Evolutionary conservation across 2,329 filamentous ascomycete genomes (phyloP).

Genomic region (Colletotrichum tropicicola): DNA sequence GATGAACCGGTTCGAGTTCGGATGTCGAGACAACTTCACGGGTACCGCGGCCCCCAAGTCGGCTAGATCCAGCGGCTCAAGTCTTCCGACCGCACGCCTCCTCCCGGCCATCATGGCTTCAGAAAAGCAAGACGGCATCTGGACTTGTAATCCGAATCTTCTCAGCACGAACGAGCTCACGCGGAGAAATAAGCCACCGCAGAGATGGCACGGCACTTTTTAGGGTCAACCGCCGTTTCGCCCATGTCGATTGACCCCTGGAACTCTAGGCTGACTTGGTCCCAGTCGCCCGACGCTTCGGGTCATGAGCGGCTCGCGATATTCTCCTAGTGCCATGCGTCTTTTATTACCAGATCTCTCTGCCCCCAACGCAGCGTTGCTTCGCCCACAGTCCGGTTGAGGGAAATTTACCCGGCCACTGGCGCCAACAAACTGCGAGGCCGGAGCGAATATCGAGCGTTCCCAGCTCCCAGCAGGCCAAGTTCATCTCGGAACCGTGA

Average conservation of each 20-base stretch:
- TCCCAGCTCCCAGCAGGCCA: no score
- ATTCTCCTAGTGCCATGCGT: neutral
- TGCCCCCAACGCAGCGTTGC: neutral
- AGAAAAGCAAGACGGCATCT: no score
- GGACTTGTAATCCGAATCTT: neutral
- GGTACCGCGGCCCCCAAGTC: no score
- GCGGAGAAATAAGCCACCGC: neutral
- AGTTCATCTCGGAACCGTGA: no score
- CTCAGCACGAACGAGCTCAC: neutral
- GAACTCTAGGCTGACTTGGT: no score
- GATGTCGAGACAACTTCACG: neutral
- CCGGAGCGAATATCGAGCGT: no score
- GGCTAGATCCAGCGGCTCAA: neutral
- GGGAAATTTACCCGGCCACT: no score
- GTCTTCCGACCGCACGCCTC: neutral
- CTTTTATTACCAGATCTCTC: neutral
- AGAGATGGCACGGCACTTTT: neutral
- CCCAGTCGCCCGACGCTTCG: no score
- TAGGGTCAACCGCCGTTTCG: neutral
- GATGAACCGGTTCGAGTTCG: neutral
- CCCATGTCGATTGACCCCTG: neutral
- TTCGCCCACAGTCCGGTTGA: neutral
- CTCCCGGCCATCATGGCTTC: neutral
- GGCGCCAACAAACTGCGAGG: no score
- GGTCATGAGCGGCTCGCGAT: neutral